These are phyloP conservation scores for Pilobolus umbonatus DNA, from an alignment of 192 early-diverging fungal genomes.

Conservation along the genomic window DNA sequence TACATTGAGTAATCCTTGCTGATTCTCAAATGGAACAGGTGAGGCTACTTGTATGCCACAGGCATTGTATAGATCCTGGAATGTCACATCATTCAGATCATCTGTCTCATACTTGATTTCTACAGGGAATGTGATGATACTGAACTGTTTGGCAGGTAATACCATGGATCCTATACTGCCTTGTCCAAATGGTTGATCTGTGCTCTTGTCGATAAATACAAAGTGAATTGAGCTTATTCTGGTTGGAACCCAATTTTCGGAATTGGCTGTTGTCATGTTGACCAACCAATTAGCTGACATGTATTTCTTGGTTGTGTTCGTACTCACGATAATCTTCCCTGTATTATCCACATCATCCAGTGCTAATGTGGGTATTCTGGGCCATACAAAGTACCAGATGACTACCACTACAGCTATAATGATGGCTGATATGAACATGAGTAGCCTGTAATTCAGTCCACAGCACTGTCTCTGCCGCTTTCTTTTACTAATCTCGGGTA, in stretches of 20 bases:
- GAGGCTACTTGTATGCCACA: slow-evolving; percentile 15
- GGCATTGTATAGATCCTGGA: slow-evolving; percentile 22
- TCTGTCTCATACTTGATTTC: slow-evolving; percentile 15
- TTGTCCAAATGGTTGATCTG: slow-evolving; percentile 14
- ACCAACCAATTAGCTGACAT: slow-evolving; percentile 17
- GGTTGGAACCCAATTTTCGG: slow-evolving; percentile 24
- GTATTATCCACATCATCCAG: slow-evolving; percentile 5
- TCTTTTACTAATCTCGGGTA: neutral
- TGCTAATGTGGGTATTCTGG: slow-evolving; percentile 11
- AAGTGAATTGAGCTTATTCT: slow-evolving; percentile 16
- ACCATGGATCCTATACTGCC: slow-evolving; percentile 11
- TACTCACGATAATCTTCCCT: neutral
- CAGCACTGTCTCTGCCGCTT: slow-evolving; percentile 4
- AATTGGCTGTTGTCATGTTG: slow-evolving; percentile 25
- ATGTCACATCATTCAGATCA: slow-evolving; percentile 14
- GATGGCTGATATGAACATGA: neutral
- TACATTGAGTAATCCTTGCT: slow-evolving; percentile 4
- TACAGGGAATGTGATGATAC: slow-evolving; percentile 4
- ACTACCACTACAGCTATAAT: slow-evolving; percentile 2
- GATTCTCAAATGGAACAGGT: neutral
- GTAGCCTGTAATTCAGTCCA: slow-evolving; percentile 2
- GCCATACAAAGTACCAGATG: slow-evolving; percentile 26
- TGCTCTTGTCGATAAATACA: slow-evolving; percentile 12
- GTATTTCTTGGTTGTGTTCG: slow-evolving; percentile 1
- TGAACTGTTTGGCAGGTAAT: slow-evolving; percentile 5